Evolutionary conservation across 345 rosid genomes (phyloP), one percentile per base, ranked within the genome.

Genomic region (Syzygium aromaticum): DNA sequence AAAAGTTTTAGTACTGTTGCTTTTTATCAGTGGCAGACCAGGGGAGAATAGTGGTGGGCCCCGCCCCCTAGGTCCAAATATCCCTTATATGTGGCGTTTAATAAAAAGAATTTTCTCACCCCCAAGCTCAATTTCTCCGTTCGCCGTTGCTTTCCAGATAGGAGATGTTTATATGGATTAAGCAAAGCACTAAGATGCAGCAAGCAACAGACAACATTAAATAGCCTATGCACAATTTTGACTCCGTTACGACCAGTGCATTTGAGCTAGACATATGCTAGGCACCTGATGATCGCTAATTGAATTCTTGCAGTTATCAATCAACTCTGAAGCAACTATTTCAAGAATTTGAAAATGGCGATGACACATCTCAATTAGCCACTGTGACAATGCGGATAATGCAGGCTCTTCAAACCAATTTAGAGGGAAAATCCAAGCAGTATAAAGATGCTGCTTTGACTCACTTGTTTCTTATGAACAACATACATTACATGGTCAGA

Each of bases 361-460:
- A 92, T 54, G 96, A 92, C 86, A 91, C 94, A 15, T 94, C 99
- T 82, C 97, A 98, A 91, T 91, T 98, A 86, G 98, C 98, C 85
- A 88, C 97, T 40, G 95, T 98, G 84, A 98, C 99, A 86, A 95
- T 96, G 98, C 92, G 93, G 88, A 96, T 98, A 86, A 98, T 98
- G 99, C 99, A 95, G 92, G 99, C 99, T n/a, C 99, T 98, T 94
- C 99, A 96, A 91, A 95, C 94, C 87, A 98, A 98, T 92, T 93
- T 98, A 90, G 98, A 95, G 85, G 99, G 95, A 61, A 98, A 96
- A 90, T 95, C 99, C 21, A 98, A 96, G 94, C 99, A 98, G 94
- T 96, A 96, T 88, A 94, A 86, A 91, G 99, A 98, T 90, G 93
- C 92, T 87, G 94, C 99, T 88, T 92, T 98, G 95, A 98, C 98